Conservation (phyloP, 257 asterid genomes). For the Perilla frutescens region DNA sequence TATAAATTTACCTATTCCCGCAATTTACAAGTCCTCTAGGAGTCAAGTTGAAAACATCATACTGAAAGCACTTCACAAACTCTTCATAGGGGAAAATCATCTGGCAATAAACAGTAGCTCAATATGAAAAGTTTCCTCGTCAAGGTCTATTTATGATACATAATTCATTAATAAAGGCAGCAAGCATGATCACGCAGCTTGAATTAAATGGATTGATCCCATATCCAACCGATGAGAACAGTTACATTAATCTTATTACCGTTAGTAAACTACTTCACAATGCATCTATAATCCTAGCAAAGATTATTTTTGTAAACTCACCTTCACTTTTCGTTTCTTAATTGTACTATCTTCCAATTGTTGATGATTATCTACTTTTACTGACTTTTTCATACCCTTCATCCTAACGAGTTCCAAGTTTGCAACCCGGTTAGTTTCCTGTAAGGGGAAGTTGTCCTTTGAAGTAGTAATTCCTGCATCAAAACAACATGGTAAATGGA, state of each 20-base stretch:
- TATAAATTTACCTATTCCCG: constrained; percentile 72
- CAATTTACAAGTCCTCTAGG: constrained; percentile 85
- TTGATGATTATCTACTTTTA: constrained; percentile 52
- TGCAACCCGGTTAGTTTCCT: constrained; percentile 49
- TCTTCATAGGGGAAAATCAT: constrained; percentile 91
- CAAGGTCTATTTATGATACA: constrained; percentile 23
- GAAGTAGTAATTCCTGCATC: constrained; percentile 54
- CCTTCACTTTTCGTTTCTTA: constrained; percentile 69
- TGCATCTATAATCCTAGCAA: constrained; percentile 9
- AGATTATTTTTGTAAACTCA: constrained; percentile 31
- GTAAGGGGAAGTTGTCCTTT: constrained; percentile 53
- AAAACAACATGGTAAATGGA: constrained; percentile 37
- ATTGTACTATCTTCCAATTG: constrained; percentile 43
- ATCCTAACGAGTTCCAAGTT: constrained; percentile 53
- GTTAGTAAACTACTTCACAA: neutral
- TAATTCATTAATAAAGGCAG: constrained; percentile 30
- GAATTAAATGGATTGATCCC: neutral
- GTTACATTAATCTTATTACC: neutral
- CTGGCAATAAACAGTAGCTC: constrained; percentile 48
- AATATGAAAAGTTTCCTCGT: constrained; percentile 23
- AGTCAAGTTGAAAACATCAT: constrained; percentile 53
- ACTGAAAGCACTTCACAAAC: constrained; percentile 73
- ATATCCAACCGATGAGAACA: neutral
- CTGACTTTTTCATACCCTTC: constrained; percentile 58
- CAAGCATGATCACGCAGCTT: neutral